phyloP scores from a whole-genome alignment of 2,329 filamentous ascomycete species.

The Neofusicoccum parvum region DNA sequence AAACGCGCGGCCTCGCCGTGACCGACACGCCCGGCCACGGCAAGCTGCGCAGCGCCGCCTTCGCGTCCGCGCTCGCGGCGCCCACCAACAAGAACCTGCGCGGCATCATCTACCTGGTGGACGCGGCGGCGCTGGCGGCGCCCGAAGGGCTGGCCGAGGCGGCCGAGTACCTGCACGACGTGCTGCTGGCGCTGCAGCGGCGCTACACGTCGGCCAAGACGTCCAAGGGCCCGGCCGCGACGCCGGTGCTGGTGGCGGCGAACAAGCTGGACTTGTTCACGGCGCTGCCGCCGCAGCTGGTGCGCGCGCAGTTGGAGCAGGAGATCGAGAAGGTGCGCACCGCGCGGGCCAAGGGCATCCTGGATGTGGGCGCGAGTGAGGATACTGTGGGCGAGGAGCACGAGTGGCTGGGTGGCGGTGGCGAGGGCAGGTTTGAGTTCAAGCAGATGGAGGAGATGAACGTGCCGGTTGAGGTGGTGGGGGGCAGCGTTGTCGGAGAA shows the following conservation, averaged over 20 bases:
- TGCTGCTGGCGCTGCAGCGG: conserved; percentile 81
- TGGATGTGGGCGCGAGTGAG: conserved; percentile 76
- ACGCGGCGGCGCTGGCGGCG: conserved; percentile 61
- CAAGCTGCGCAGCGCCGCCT: conserved; percentile 73
- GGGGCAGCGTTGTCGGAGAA: conserved; percentile 67
- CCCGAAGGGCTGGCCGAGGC: conserved; percentile 64
- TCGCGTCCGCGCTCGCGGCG: conserved; percentile 50
- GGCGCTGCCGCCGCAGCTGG: conserved; percentile 75
- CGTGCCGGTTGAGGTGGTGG: conserved; percentile 73
- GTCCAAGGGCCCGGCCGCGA: conserved; percentile 59
- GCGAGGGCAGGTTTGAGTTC: conserved; percentile 77
- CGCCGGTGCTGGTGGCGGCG: conserved; percentile 81
- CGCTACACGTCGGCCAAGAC: conserved; percentile 61
- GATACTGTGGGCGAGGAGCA: conserved; percentile 56
- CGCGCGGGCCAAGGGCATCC: conserved; percentile 73
- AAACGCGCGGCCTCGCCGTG: conserved; percentile 69
- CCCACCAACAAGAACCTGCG: conserved; percentile 52
- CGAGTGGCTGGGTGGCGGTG: conserved; percentile 80
- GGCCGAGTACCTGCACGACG: conserved; percentile 84
- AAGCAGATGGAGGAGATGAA: conserved; percentile 81
- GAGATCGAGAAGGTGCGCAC: conserved; percentile 79
- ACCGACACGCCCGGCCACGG: conserved; percentile 94
- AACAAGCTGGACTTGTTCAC: conserved; percentile 98
- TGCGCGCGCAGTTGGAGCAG: conserved; percentile 73
- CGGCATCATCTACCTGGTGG: conserved; percentile 85